These are phyloP conservation scores for Amphirosellinia nigrospora DNA, from an alignment of 495 filamentous ascomycete species.

Conservation along the genomic window DNA sequence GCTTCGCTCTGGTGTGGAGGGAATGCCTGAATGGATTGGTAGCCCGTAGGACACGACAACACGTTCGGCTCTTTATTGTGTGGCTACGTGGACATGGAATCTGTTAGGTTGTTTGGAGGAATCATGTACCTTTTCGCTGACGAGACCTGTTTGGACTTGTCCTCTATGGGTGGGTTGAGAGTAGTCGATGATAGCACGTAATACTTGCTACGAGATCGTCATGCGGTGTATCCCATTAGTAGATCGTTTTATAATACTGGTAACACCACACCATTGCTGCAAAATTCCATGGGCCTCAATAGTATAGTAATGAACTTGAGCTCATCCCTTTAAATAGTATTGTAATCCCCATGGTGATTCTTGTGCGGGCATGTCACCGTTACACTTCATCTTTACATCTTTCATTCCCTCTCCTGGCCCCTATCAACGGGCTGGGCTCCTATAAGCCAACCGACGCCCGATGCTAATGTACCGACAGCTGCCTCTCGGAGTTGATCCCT, in stretches of 20 bases:
- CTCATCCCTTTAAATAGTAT: background rate
- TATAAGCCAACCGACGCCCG: constrained; percentile 86
- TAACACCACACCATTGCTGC: background rate
- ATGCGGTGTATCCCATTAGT: background rate
- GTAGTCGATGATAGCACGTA: background rate
- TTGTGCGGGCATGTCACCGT: background rate
- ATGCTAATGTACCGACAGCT: constrained; percentile 72
- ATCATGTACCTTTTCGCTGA: background rate
- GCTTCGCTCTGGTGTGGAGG: background rate
- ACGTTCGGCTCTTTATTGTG: background rate
- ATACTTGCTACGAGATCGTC: background rate
- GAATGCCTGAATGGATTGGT: background rate
- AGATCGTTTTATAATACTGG: background rate
- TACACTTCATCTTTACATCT: constrained; percentile 15
- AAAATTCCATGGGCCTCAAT: background rate
- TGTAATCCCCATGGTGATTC: background rate
- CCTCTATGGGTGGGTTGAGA: background rate
- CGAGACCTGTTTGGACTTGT: background rate
- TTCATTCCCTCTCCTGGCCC: constrained; percentile 28
- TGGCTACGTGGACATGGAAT: background rate
- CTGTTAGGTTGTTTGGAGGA: background rate
- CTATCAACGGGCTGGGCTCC: constrained; percentile 59
- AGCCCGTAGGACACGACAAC: background rate
- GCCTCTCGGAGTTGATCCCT: constrained; percentile 82
- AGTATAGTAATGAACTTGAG: background rate